Conservation (phyloP, 306 rosid genomes). For the Ammopiptanthus mongolicus region DNA sequence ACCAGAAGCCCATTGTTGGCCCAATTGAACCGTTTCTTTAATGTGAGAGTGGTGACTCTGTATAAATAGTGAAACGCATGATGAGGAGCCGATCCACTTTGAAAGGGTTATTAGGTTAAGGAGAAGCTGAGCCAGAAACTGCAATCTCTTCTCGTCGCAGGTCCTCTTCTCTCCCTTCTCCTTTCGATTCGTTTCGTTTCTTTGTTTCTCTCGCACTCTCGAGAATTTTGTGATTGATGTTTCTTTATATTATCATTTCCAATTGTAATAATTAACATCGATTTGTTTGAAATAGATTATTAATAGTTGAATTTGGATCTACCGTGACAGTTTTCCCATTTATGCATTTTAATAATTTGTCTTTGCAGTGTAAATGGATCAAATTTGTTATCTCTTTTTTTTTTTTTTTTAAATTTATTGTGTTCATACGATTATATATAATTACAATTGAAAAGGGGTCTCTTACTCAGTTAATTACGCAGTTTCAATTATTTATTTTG, state of each 20-base stretch:
- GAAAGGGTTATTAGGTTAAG: slow-evolving; percentile 11
- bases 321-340: background rate
- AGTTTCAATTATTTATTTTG: background rate
- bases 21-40: background rate
- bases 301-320: background rate
- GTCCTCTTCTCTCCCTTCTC: background rate
- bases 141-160: background rate
- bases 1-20: background rate
- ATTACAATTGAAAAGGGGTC: background rate
- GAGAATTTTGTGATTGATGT: background rate
- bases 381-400: no score
- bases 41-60: no score
- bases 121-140: background rate
- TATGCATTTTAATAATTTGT: background rate
- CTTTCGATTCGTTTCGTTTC: background rate
- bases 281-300: background rate
- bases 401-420: background rate
- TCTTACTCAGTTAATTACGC: background rate
- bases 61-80: background rate
- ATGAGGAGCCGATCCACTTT: background rate
- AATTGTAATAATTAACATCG: background rate
- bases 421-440: background rate
- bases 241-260: background rate
- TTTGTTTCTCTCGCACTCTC: background rate
- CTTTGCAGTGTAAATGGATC: background rate